Evolutionary conservation across 257 asterid genomes (phyloP), one percentile per base, ranked within the genome.

Genomic region (Scutellaria galericulata): DNA sequence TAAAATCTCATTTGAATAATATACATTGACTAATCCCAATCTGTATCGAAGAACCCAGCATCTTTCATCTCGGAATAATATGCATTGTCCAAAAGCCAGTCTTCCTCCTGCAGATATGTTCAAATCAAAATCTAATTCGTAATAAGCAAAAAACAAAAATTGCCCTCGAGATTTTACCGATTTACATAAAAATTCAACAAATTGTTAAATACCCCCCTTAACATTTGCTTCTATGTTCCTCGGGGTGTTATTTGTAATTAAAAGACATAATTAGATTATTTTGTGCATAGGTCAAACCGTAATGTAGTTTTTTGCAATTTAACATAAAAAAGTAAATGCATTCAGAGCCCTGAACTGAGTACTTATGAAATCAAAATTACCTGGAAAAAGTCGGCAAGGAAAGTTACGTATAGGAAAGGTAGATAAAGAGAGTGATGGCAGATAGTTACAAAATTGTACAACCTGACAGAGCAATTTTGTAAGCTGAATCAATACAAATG

Each of bases 61-160:
- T 92, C 98, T 75, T 84, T 87, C 98, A 92, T 92, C 84, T 92
- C 98, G 24, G 96, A 85, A 80, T 92, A 92, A 63, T 90, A 92
- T 55, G 94, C 96, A 59, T 82, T 86, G 71, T 92, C 96, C 84
- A 92, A 76, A 66, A 90, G 96, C 96, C 93, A 92, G 71, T 92
- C 98, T 79, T 92, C 93, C 80, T 92, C 96, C 98, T 92, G 87
- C 66, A 81, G 14, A 72, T 56, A 44, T 20, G 15, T 40, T 37
- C 13, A 48, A 15, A 46, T 58, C 35, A 65, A 45, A 56, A 14
- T 46, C 57, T 18, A 48, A 48, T 22, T 2, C 47, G 13, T 22
- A 14, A 37, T 27, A 60, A 59, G 11, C 24, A 27, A 56, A 24
- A 5, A 9, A 7, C 7, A 22, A 7, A 56, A 56, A 3, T 20